Conservation (phyloP, 2,329 filamentous ascomycete species). For the Pseudocercospora cruenta region DNA sequence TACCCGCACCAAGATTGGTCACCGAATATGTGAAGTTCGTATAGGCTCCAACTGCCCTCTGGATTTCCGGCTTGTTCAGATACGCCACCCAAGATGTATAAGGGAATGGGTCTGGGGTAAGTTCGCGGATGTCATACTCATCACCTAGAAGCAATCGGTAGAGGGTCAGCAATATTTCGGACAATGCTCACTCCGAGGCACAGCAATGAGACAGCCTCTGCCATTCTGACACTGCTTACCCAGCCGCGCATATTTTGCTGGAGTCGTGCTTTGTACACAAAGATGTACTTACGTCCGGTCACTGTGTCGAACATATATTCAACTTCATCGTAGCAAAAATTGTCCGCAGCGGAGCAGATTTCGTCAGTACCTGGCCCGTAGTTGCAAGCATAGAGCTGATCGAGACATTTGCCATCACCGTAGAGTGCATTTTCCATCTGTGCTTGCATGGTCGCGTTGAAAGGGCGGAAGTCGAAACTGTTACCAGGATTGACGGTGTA, state of each 20-base stretch:
- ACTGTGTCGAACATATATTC: slow-evolving; percentile 57
- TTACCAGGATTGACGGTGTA: slow-evolving; percentile 60
- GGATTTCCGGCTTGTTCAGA: slow-evolving; percentile 59
- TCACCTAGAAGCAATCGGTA: slow-evolving; percentile 38
- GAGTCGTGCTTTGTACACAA: too few relatives aligned
- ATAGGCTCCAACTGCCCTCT: slow-evolving; percentile 60
- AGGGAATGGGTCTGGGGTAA: slow-evolving; percentile 61
- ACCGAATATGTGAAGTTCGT: slow-evolving; percentile 58
- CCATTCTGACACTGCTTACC: too few relatives aligned
- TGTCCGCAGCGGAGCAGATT: slow-evolving; percentile 59
- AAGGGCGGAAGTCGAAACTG: slow-evolving; percentile 59
- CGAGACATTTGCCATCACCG: slow-evolving; percentile 63
- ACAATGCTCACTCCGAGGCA: too few relatives aligned
- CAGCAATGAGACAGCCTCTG: too few relatives aligned
- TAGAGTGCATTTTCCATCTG: slow-evolving; percentile 64
- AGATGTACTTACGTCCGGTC: slow-evolving; percentile 43
- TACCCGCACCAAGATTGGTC: slow-evolving; percentile 54
- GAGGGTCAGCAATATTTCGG: too few relatives aligned
- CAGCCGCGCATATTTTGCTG: too few relatives aligned
- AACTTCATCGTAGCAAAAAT: slow-evolving; percentile 59
- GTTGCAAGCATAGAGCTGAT: slow-evolving; percentile 59
- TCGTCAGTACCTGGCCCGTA: slow-evolving; percentile 50
- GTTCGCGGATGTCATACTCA: slow-evolving; percentile 63
- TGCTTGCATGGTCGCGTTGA: slow-evolving; percentile 52
- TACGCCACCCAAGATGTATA: slow-evolving; percentile 55